phyloP scores from a whole-genome alignment of 2,329 filamentous ascomycete species.

The Alternaria longipes region DNA sequence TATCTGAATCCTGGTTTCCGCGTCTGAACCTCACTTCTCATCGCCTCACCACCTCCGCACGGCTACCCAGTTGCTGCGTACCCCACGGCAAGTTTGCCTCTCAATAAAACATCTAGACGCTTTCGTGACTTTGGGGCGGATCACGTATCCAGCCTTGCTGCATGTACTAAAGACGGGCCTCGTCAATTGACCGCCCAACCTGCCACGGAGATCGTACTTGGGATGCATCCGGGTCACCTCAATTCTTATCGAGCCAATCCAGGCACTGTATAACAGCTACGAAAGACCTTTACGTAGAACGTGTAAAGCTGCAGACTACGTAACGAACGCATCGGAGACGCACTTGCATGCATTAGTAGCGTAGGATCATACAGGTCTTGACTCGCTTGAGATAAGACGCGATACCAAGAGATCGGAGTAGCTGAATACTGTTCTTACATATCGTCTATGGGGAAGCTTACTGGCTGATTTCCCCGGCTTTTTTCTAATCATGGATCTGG shows the following conservation, averaged over 20 bases:
- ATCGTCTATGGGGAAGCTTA: conserved; percentile 22
- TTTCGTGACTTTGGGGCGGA: conserved; percentile 2
- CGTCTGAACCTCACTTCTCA: conserved; percentile 31
- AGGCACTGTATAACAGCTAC: conserved; percentile 10
- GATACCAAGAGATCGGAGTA: conserved; percentile 20
- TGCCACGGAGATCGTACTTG: conserved; percentile 3
- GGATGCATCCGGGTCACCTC: background rate
- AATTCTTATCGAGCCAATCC: conserved; percentile 22
- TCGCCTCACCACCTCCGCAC: conserved; percentile 27
- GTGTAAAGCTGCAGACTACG: conserved; percentile 30
- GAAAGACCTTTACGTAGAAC: conserved; percentile 25
- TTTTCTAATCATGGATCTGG: conserved; percentile 1
- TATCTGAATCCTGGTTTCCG: conserved; percentile 32
- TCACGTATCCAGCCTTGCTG: conserved; percentile 1
- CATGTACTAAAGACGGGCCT: background rate
- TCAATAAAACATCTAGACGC: conserved; percentile 18
- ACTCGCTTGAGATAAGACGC: conserved; percentile 41
- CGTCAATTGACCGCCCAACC: conserved; percentile 16
- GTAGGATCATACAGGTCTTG: conserved; percentile 13
- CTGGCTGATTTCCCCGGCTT: conserved; percentile 31
- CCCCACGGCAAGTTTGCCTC: conserved; percentile 24
- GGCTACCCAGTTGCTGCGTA: conserved; percentile 16
- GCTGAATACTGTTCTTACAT: conserved; percentile 36
- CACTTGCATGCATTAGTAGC: conserved; percentile 30
- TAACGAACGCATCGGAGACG: conserved; percentile 32